Conservation (phyloP, 768 basidiomycete species). For the Lactarius indigo region DNA sequence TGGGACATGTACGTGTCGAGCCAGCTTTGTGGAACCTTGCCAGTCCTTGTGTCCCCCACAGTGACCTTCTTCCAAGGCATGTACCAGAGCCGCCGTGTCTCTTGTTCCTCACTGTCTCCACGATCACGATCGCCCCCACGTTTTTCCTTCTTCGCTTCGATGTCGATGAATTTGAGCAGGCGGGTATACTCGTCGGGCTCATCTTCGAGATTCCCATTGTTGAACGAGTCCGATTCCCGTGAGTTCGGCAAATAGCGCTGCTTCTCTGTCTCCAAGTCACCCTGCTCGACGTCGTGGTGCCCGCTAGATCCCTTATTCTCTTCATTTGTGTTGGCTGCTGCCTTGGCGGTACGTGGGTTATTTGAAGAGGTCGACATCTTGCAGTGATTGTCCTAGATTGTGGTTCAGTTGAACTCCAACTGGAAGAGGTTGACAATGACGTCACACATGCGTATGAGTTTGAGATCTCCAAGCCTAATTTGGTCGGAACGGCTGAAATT, state of each 20-base stretch:
- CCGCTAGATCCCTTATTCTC: neutral
- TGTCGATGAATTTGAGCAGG: conserved; percentile 25
- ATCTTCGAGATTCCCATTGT: conserved; percentile 7
- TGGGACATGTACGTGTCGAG: conserved; percentile 38
- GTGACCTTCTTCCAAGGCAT: conserved; percentile 43
- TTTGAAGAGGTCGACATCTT: conserved; percentile 15
- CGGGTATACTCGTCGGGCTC: conserved; percentile 25
- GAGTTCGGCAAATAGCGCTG: conserved; percentile 9
- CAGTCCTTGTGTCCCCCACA: conserved; percentile 28
- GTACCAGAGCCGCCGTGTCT: conserved; percentile 41
- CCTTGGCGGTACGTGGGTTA: neutral
- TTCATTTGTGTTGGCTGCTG: neutral
- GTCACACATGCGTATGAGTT: neutral
- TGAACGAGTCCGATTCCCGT: neutral
- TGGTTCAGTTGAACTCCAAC: neutral
- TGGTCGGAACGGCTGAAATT: neutral
- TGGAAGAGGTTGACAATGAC: neutral
- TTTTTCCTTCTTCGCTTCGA: conserved; percentile 23
- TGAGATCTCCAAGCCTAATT: neutral
- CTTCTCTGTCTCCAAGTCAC: conserved; percentile 17
- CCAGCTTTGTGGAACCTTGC: conserved; percentile 39
- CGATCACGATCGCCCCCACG: neutral
- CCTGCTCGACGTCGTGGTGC: conserved; percentile 17
- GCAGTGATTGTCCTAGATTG: neutral
- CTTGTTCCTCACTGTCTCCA: conserved; percentile 16